phyloP scores from a whole-genome alignment of 2,329 filamentous ascomycete species.

The Biscogniauxia marginata region DNA sequence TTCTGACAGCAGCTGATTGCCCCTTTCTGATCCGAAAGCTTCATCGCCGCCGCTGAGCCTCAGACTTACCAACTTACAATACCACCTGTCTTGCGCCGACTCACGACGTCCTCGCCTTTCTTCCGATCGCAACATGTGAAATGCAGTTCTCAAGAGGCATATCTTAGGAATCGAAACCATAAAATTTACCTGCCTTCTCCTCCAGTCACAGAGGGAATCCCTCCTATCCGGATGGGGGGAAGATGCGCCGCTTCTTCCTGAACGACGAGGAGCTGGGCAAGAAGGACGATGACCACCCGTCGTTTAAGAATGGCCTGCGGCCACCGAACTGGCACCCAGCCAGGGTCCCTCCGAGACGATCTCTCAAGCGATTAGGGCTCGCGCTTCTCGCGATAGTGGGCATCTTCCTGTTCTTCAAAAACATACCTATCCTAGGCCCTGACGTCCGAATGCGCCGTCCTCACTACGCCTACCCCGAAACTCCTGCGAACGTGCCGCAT shows the following conservation, averaged over 20 bases:
- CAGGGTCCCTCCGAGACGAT: slow-evolving; percentile 49
- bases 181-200: neutral
- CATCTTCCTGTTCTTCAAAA: slow-evolving; percentile 64
- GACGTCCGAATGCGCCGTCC: slow-evolving; percentile 40
- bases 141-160: neutral
- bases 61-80: neutral
- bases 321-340: slow-evolving; percentile 42
- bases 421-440: slow-evolving; percentile 52
- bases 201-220: slow-evolving; percentile 4
- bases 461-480: slow-evolving; percentile 29
- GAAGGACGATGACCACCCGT: slow-evolving; percentile 56
- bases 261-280: slow-evolving; percentile 58
- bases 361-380: slow-evolving; percentile 51
- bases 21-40: neutral
- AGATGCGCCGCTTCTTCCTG: slow-evolving; percentile 47
- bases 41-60: neutral
- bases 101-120: neutral
- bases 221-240: slow-evolving; percentile 31
- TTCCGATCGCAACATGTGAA: neutral
- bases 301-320: slow-evolving; percentile 30
- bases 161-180: neutral
- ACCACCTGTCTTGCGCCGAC: no score
- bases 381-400: slow-evolving; percentile 46
- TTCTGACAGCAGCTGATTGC: neutral
- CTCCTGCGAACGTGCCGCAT: slow-evolving; percentile 10